Conservation (phyloP, 2,329 filamentous ascomycete genomes). For the Fusarium solani-melongenae region DNA sequence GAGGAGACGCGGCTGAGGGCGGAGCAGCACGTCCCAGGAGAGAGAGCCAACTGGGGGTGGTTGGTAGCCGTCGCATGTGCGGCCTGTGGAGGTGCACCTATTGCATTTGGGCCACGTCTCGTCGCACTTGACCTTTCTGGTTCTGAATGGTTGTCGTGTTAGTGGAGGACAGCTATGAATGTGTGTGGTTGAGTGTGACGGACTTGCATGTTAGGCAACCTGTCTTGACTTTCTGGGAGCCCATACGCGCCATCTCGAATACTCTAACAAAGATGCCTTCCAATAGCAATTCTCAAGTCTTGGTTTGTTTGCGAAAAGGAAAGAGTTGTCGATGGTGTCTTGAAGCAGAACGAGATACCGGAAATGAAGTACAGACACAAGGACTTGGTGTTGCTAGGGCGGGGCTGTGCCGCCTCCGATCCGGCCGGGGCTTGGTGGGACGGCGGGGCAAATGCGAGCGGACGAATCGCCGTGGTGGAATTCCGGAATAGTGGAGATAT, state of each 20-base stretch:
- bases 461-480: not conserved
- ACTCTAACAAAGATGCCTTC: not conserved
- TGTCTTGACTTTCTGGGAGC: conserved; percentile 53
- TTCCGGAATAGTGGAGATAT: not conserved
- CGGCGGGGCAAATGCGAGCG: conserved; percentile 28
- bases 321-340: not conserved
- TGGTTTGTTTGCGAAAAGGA: not conserved
- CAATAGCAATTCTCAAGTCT: not conserved
- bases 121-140: conserved; percentile 68
- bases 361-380: not conserved
- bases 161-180: too few relatives aligned
- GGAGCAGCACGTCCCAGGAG: conserved; percentile 52
- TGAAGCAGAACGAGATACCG: conserved; percentile 4
- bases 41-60: conserved; percentile 44
- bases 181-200: too few relatives aligned
- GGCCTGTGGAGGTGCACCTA: conserved; percentile 62
- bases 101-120: conserved; percentile 63
- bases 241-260: conserved; percentile 37
- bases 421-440: not conserved
- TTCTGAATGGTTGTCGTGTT: conserved; percentile 48
- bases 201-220: conserved; percentile 67
- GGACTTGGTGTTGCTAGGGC: conserved; percentile 7
- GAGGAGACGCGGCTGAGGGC: conserved; percentile 32
- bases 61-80: conserved; percentile 66
- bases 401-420: not conserved